Percentiles rank a stretch among this genome's conserved stretches.
Evolutionary conservation across 192 early-diverging fungal genomes (phyloP).

Genomic region (Coemansia sp.): DNA sequence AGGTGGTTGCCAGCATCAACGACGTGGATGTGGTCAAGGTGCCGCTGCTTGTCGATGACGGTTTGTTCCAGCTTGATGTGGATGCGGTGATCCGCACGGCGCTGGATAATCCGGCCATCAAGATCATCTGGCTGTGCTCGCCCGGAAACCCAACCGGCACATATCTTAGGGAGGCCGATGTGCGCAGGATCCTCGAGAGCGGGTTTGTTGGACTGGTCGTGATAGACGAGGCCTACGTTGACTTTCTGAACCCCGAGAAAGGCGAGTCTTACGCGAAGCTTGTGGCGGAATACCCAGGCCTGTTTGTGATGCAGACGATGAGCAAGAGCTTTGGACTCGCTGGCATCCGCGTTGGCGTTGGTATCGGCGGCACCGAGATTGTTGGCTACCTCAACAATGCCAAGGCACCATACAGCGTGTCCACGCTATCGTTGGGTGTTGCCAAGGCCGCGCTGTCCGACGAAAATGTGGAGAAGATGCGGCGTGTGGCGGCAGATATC

Average conservation of each 20-base stretch:
- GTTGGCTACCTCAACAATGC: slow-evolving; percentile 93
- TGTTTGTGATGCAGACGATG: slow-evolving; percentile 97
- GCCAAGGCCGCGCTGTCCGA: slow-evolving; percentile 78
- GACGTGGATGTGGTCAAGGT: slow-evolving; percentile 91
- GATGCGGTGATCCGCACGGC: slow-evolving; percentile 56
- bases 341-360: slow-evolving; percentile 90
- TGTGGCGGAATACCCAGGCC: slow-evolving; percentile 84
- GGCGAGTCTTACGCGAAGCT: slow-evolving; percentile 75
- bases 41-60: slow-evolving; percentile 73
- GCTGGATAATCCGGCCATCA: slow-evolving; percentile 74
- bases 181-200: slow-evolving; percentile 45
- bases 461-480: slow-evolving; percentile 70
- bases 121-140: slow-evolving; percentile 94
- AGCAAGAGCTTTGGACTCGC: slow-evolving; percentile 99
- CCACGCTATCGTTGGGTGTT: slow-evolving; percentile 78
- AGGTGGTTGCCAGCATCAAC: slow-evolving; percentile 89
- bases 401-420: slow-evolving; percentile 99
- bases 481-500: slow-evolving; percentile 60
- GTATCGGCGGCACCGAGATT: slow-evolving; percentile 76
- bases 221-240: slow-evolving; percentile 98
- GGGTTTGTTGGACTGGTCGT: slow-evolving; percentile 85
- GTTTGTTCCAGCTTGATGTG: slow-evolving; percentile 49
- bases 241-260: slow-evolving; percentile 75
- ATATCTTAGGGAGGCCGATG: slow-evolving; percentile 64
- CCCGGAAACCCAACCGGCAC: slow-evolving; percentile 99